Evolutionary conservation across 1,284 basidiomycete genomes (phyloP), one percentile per base, ranked within the genome.

Genomic region (Tetrapyrgos nigripes): DNA sequence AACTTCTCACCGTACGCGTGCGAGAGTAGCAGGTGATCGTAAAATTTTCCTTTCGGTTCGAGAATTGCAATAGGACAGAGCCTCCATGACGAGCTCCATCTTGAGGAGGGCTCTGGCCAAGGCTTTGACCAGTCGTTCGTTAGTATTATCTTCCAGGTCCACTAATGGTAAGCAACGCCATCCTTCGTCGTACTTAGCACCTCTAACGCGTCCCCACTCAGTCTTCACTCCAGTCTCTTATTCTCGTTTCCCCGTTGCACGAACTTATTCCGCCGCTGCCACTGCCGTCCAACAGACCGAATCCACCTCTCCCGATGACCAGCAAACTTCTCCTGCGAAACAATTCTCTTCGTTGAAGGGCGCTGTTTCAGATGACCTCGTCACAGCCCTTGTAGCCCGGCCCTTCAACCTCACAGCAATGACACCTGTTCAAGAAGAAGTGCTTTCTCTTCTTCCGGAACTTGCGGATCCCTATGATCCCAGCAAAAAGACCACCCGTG

Each of bases 391-490:
- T 57, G 89, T 83, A 0, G 70, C 75, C 49, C 78, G 76, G 35
- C 94, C 94, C 0, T 92, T 96, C 81, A 79, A 83, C 23, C 85
- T 94, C 62, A 81, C 74, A 13, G 77, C 81, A 53, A 96, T 98
- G 94, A 91, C 92, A 2, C 75, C 87, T 11, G 96, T 98, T 0
- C 97, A 98, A 74, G 83, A 87, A 21, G 83, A 87, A 52, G 94
- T 98, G 5, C 80, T 96, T 2, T 87, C 75, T 63, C 79, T 88
- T 40, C 79, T 92, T 8, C 88, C 90, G 13, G 71, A 77, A 9
- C 76, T 92, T 29, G 79, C 82, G 13, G 68, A 77, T 21, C 84
- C 86, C 1, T 79, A 83, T 67, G 65, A 78, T 57, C 62, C 76
- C 6, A 65, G 70, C 61, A 66, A 67, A 61, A 68, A 66, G 52